A percentile compares a stretch with the other conserved stretches of the same genome.
Evolutionary conservation across 31 red algal genomes (phyloP).

Genomic region (Odonthalia washingtoniensis): DNA sequence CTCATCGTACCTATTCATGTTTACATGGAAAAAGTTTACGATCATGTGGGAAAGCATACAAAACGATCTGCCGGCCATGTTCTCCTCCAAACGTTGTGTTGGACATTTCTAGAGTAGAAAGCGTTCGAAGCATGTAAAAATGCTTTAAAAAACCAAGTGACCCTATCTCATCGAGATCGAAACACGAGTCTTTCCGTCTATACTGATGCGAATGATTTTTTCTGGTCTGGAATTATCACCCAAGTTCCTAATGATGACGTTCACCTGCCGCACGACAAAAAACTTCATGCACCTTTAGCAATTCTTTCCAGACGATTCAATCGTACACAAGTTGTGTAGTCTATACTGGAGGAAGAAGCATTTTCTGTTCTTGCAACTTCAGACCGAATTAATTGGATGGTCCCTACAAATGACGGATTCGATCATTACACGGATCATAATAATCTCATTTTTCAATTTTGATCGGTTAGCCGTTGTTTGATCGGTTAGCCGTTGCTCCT

Average conservation of each 20-base stretch:
- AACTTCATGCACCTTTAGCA: neutral
- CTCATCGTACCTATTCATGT: neutral
- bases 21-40: neutral
- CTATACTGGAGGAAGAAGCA: conserved; percentile 2
- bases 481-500: neutral
- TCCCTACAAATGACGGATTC: neutral
- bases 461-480: too few relatives aligned
- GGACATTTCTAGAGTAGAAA: neutral
- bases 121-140: neutral
- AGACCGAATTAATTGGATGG: neutral
- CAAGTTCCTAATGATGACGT: conserved; percentile 7
- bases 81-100: neutral
- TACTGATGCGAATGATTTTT: neutral
- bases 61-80: neutral
- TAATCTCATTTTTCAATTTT: conserved; percentile 22
- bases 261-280: neutral
- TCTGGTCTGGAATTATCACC: conserved; percentile 7
- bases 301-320: neutral
- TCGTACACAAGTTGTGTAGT: neutral
- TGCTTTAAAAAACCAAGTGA: neutral
- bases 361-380: neutral
- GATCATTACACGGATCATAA: neutral
- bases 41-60: neutral
- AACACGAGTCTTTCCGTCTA: neutral
- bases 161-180: neutral